phyloP scores from a whole-genome alignment of 805 yeast species.

The Teunomyces funiuensis region DNA sequence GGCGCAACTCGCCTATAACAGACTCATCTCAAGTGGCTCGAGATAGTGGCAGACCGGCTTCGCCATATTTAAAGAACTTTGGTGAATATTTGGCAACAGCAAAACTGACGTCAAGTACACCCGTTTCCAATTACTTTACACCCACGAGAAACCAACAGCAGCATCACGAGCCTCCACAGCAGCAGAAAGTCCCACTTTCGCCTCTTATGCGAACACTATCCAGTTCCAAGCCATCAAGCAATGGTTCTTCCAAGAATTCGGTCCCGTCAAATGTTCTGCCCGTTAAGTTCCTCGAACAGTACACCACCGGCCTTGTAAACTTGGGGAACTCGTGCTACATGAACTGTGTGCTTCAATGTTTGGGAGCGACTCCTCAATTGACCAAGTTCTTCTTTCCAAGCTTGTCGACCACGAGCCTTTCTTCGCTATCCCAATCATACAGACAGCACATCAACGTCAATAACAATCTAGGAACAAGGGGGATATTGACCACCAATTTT shows the following conservation, averaged over 20 bases:
- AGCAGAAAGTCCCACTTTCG: neutral
- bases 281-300: slow-evolving; percentile 18
- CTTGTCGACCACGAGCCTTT: slow-evolving; percentile 22
- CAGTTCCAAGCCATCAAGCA: neutral
- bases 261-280: neutral
- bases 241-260: neutral
- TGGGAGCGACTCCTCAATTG: slow-evolving; percentile 69
- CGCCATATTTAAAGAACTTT: slow-evolving; percentile 31
- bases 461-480: slow-evolving; percentile 78
- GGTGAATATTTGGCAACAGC: slow-evolving; percentile 28
- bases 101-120: slow-evolving; percentile 17
- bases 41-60: slow-evolving; percentile 9
- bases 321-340: slow-evolving; percentile 91
- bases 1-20: neutral
- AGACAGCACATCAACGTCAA: slow-evolving; percentile 66
- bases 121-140: slow-evolving; percentile 14
- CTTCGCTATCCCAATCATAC: slow-evolving; percentile 45
- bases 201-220: neutral
- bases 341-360: slow-evolving; percentile 87
- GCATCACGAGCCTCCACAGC: neutral
- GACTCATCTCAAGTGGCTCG: neutral
- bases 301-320: slow-evolving; percentile 72
- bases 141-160: slow-evolving; percentile 7
- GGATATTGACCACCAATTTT: slow-evolving; percentile 69
- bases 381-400: slow-evolving; percentile 54